phyloP scores from a whole-genome alignment of 2,329 filamentous ascomycete genomes.

The Paecilomyces sp. region DNA sequence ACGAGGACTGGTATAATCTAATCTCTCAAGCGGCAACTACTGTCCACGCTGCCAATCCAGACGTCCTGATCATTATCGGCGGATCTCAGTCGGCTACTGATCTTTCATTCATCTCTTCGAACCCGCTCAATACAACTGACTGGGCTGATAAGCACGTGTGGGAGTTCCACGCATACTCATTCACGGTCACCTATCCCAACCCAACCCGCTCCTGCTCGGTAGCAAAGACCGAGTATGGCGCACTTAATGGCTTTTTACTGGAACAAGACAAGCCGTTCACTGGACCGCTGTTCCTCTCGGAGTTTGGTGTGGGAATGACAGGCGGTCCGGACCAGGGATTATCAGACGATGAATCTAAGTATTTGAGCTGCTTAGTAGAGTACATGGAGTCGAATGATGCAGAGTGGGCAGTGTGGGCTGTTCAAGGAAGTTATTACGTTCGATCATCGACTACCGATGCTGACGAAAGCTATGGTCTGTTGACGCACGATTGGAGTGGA shows the following conservation, averaged over 20 bases:
- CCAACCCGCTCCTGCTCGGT: constrained; percentile 32
- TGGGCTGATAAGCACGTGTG: constrained; percentile 51
- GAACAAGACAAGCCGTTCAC: constrained; percentile 42
- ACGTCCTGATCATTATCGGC: constrained; percentile 49
- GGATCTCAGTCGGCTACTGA: constrained; percentile 50
- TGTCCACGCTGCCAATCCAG: constrained; percentile 47
- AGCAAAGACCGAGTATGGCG: constrained; percentile 40
- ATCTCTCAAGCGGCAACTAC: constrained; percentile 41
- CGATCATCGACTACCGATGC: constrained; percentile 43
- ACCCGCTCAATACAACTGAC: constrained; percentile 37
- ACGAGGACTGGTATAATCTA: constrained; percentile 46
- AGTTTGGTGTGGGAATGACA: constrained; percentile 47
- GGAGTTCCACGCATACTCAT: constrained; percentile 55
- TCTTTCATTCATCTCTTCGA: constrained; percentile 37
- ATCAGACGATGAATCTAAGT: constrained; percentile 38
- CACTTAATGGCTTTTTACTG: constrained; percentile 47
- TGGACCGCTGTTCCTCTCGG: constrained; percentile 51
- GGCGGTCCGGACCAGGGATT: constrained; percentile 35
- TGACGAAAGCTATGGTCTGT: constrained; percentile 48
- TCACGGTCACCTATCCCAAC: constrained; percentile 39
- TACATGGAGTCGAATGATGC: constrained; percentile 51
- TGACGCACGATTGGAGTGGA: constrained; percentile 39
- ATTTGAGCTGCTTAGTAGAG: constrained; percentile 46
- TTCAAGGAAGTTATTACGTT: constrained; percentile 54
- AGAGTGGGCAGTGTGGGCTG: constrained; percentile 54